phyloP scores from a whole-genome alignment of 225 moss, liverwort and hornwort species.

The Antitrichia curtipendula region DNA sequence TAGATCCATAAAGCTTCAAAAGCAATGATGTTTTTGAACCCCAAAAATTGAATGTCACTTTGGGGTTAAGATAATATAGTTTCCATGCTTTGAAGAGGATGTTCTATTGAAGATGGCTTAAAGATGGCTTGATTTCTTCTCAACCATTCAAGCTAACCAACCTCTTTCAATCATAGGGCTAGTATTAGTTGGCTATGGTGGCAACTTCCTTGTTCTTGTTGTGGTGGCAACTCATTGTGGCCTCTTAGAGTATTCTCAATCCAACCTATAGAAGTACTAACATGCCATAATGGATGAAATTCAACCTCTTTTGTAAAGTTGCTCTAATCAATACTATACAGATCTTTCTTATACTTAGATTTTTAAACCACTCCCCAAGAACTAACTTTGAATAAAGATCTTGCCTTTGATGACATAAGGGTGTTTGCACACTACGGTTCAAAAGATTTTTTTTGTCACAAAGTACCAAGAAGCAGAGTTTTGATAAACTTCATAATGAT shows the following conservation, averaged over 20 bases:
- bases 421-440: rapidly evolving
- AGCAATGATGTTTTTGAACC: no score
- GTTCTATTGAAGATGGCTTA: background rate
- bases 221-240: background rate
- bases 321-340: background rate
- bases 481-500: background rate
- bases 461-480: background rate
- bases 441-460: rapidly evolving
- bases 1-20: no score
- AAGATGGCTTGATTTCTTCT: no score
- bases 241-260: background rate
- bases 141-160: no score
- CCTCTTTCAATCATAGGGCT: no score
- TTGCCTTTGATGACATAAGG: background rate
- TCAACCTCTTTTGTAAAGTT: background rate
- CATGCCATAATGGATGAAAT: background rate
- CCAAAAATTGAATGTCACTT: no score
- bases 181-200: background rate
- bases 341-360: background rate
- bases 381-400: background rate
- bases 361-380: rapidly evolving
- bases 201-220: background rate
- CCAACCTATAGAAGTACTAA: no score
- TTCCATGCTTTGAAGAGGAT: rapidly evolving
- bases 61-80: background rate